Evolutionary conservation across 495 filamentous ascomycete species (phyloP).

Genomic region (Arthonia radiata): DNA sequence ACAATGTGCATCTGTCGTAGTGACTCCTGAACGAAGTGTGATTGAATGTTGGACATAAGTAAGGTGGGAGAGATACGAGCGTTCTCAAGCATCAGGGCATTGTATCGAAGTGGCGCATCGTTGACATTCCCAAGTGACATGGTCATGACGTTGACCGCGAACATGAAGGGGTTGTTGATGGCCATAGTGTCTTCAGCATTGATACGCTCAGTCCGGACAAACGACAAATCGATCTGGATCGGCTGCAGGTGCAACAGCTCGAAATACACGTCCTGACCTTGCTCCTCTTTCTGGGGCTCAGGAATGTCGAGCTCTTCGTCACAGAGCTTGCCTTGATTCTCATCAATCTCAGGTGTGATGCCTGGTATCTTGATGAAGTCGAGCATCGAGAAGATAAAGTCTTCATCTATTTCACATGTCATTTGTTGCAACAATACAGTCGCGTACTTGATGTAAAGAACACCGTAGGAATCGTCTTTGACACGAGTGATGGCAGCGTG

Average conservation of each 20-base stretch:
- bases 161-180: slow-evolving; percentile 84
- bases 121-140: slow-evolving; percentile 99
- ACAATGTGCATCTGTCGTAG: slow-evolving; percentile 93
- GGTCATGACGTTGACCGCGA: slow-evolving; percentile 90
- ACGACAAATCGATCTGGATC: slow-evolving; percentile 91
- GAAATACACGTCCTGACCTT: slow-evolving; percentile 86
- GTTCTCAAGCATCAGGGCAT: slow-evolving; percentile 86
- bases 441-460: slow-evolving; percentile 95
- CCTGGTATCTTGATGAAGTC: slow-evolving; percentile 91
- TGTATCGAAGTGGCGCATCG: slow-evolving; percentile 79
- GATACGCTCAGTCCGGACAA: slow-evolving; percentile 87
- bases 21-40: slow-evolving; percentile 86
- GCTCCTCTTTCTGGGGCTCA: slow-evolving; percentile 61
- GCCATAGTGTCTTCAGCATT: slow-evolving; percentile 80
- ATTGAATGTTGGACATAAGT: slow-evolving; percentile 60
- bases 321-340: slow-evolving; percentile 60
- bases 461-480: slow-evolving; percentile 94
- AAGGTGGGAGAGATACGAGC: slow-evolving; percentile 71
- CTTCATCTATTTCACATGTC: slow-evolving; percentile 93
- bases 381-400: slow-evolving; percentile 86
- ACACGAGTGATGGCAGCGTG: slow-evolving; percentile 78
- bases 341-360: slow-evolving; percentile 71
- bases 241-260: slow-evolving; percentile 90
- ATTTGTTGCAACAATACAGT: slow-evolving; percentile 87
- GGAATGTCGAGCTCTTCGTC: slow-evolving; percentile 80